Evolutionary conservation across 2,329 filamentous ascomycete genomes (phyloP).

Genomic region (Fusarium sp.): DNA sequence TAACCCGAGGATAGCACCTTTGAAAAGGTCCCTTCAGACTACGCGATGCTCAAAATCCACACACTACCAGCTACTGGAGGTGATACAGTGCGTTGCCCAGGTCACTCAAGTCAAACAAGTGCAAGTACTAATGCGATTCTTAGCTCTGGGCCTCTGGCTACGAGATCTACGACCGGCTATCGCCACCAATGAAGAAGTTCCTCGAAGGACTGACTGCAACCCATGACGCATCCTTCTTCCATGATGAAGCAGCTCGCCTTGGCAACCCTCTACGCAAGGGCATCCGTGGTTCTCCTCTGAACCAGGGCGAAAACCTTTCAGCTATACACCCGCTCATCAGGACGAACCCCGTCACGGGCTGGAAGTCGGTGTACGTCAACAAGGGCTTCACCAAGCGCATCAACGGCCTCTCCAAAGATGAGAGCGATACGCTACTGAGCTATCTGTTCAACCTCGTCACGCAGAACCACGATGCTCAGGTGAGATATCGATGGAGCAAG

Average conservation of each 20-base stretch:
- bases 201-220: slow-evolving; percentile 63
- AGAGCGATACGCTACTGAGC: slow-evolving; percentile 63
- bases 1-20: slow-evolving; percentile 56
- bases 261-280: slow-evolving; percentile 59
- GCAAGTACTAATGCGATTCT: slow-evolving; percentile 54
- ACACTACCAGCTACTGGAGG: slow-evolving; percentile 68
- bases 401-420: slow-evolving; percentile 65
- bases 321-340: slow-evolving; percentile 67
- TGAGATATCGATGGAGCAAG: slow-evolving; percentile 64
- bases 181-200: slow-evolving; percentile 59
- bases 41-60: slow-evolving; percentile 69
- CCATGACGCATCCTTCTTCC: slow-evolving; percentile 60
- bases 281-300: slow-evolving; percentile 66
- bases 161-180: slow-evolving; percentile 68
- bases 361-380: slow-evolving; percentile 66
- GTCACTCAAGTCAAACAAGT: not conserved
- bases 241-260: slow-evolving; percentile 60
- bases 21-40: slow-evolving; percentile 70
- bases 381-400: slow-evolving; percentile 65
- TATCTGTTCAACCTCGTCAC: slow-evolving; percentile 62
- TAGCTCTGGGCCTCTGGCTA: slow-evolving; percentile 72
- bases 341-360: slow-evolving; percentile 71
- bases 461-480: slow-evolving; percentile 69
- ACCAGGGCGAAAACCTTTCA: slow-evolving; percentile 63
- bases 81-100: slow-evolving; percentile 57